phyloP scores from a whole-genome alignment of 495 filamentous ascomycete species.

The Penicillium pancosmium region DNA sequence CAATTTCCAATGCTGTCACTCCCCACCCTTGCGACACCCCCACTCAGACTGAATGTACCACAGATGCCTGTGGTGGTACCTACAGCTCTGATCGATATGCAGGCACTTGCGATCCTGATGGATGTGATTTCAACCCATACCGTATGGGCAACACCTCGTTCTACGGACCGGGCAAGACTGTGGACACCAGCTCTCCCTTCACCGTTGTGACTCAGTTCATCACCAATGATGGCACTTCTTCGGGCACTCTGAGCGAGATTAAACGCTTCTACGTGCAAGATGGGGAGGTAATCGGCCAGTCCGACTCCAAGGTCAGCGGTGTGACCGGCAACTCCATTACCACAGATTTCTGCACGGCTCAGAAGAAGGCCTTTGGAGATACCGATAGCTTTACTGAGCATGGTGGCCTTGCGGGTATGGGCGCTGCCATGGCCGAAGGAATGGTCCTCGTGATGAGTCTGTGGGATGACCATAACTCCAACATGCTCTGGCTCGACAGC shows the following conservation, averaged over 20 bases:
- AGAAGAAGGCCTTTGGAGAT: slow-evolving; percentile 66
- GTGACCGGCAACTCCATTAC: slow-evolving; percentile 62
- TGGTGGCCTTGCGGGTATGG: slow-evolving; percentile 64
- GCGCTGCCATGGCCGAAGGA: slow-evolving; percentile 53
- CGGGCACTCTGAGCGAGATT: slow-evolving; percentile 62
- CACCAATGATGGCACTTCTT: slow-evolving; percentile 55
- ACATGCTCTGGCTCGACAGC: slow-evolving; percentile 88
- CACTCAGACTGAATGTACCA: slow-evolving; percentile 59
- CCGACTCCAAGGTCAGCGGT: slow-evolving; percentile 53
- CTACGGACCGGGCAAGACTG: slow-evolving; percentile 61
- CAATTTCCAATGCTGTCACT: slow-evolving; percentile 57
- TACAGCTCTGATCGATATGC: slow-evolving; percentile 46
- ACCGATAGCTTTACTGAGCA: slow-evolving; percentile 56
- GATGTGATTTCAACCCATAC: slow-evolving; percentile 81
- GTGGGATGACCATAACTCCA: slow-evolving; percentile 75
- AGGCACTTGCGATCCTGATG: slow-evolving; percentile 72
- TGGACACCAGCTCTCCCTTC: slow-evolving; percentile 65
- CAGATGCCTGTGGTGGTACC: slow-evolving; percentile 55
- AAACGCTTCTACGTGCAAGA: slow-evolving; percentile 73
- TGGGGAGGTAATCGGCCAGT: slow-evolving; percentile 63
- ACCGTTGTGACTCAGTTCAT: slow-evolving; percentile 76
- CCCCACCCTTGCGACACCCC: slow-evolving; percentile 66
- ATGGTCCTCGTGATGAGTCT: slow-evolving; percentile 81
- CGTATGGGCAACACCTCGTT: slow-evolving; percentile 63
- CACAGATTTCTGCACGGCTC: slow-evolving; percentile 58